Conservation (phyloP, 148 eudicot species). For the Hydrangea macrophylla region DNA sequence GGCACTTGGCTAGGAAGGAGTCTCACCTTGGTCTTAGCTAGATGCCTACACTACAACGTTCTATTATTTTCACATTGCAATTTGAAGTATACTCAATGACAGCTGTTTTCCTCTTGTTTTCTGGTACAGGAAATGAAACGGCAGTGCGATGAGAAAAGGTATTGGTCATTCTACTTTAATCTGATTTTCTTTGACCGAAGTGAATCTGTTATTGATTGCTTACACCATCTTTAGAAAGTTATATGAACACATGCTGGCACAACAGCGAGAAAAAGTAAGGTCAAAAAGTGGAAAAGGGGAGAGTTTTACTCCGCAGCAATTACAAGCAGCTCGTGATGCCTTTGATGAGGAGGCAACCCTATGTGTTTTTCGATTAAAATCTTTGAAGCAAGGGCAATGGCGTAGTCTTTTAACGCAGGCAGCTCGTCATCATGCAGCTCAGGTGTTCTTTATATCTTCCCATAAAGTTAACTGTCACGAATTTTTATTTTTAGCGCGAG, state of each 20-base stretch:
- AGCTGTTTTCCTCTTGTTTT: constrained; percentile 20
- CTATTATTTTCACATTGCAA: background rate
- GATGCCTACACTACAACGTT: background rate
- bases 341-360: constrained; percentile 90
- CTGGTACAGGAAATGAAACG: constrained; percentile 78
- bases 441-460: constrained; percentile 43
- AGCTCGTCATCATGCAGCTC: constrained; percentile 97
- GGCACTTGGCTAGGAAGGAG: background rate
- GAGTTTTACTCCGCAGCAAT: constrained; percentile 49
- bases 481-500: background rate
- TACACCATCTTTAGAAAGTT: constrained; percentile 49
- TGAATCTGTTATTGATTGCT: constrained; percentile 16
- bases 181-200: background rate
- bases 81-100: constrained; percentile 12
- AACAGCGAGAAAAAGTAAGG: constrained; percentile 70
- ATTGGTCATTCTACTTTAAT: constrained; percentile 9
- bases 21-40: background rate
- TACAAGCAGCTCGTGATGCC: constrained; percentile 73
- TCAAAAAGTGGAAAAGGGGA: constrained; percentile 81
- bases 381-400: constrained; percentile 93
- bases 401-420: constrained; percentile 94
- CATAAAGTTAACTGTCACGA: background rate
- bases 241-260: constrained; percentile 71
- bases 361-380: constrained; percentile 83
- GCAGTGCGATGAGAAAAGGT: constrained; percentile 95